Conservation (phyloP, 1,284 basidiomycete species). For the Naganishia liquefaciens region DNA sequence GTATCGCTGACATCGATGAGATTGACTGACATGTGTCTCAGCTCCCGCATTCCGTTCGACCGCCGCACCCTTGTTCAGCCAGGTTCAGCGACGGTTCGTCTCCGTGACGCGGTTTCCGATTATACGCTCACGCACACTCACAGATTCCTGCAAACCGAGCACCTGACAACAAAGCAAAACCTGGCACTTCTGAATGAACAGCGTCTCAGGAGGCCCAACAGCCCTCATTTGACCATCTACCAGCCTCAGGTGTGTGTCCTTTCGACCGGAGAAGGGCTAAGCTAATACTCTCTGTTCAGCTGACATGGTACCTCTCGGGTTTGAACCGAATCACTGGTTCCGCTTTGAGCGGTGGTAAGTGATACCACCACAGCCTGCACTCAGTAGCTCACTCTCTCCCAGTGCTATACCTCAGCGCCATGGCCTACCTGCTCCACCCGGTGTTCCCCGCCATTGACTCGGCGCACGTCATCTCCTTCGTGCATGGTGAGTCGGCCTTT, state of each 20-base stretch:
- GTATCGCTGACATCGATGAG: neutral
- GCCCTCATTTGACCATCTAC: conserved; percentile 95
- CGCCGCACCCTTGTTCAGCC: conserved; percentile 14
- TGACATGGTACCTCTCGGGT: conserved; percentile 83
- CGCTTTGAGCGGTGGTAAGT: conserved; percentile 74
- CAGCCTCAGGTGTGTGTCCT: conserved; percentile 72
- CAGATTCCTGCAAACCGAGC: conserved; percentile 38
- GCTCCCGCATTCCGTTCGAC: conserved; percentile 26
- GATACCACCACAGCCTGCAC: neutral
- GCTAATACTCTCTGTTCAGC: conserved; percentile 36
- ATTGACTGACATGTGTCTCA: conserved; percentile 2
- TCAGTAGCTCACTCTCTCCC: neutral
- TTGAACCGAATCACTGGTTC: conserved; percentile 80
- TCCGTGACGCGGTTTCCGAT: neutral
- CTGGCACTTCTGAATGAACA: conserved; percentile 74
- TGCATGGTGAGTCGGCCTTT: conserved; percentile 31
- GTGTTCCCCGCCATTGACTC: conserved; percentile 65
- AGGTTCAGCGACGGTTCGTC: conserved; percentile 16
- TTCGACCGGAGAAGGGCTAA: neutral
- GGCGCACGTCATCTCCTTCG: conserved; percentile 64
- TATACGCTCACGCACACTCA: neutral
- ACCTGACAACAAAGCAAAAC: conserved; percentile 43
- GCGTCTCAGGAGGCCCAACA: conserved; percentile 77
- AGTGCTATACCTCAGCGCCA: conserved; percentile 87
- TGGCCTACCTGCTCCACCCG: conserved; percentile 83